These are phyloP conservation scores for Candida coquimbonensis DNA, from an alignment of 805 yeast genomes.

Conservation along the genomic window DNA sequence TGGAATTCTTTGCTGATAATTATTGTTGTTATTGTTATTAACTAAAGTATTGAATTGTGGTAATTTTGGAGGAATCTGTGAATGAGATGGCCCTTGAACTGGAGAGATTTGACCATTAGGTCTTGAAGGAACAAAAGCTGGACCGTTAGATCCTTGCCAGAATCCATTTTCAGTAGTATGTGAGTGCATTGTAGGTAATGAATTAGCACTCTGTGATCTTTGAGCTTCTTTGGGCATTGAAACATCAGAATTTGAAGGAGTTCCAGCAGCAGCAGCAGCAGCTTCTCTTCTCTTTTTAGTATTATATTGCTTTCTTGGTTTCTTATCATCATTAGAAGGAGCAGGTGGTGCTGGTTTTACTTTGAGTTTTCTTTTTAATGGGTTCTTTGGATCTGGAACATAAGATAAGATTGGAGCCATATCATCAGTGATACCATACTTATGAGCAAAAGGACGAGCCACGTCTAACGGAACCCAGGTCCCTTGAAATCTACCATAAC, in stretches of 20 bases:
- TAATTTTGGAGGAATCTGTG: conserved; percentile 10
- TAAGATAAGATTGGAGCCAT: conserved; percentile 49
- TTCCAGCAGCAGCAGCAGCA: conserved; percentile 19
- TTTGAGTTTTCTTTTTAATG: conserved; percentile 35
- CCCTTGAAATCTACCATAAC: conserved; percentile 80
- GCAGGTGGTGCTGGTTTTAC: conserved; percentile 8
- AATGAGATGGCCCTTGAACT: conserved; percentile 8
- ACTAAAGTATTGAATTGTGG: conserved; percentile 4
- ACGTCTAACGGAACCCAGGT: conserved; percentile 75
- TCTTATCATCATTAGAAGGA: conserved; percentile 13
- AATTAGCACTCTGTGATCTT: not conserved
- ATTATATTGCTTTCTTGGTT: conserved; percentile 17
- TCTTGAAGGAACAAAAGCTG: not conserved
- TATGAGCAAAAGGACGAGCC: conserved; percentile 51
- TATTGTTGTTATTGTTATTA: not conserved
- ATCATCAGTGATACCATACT: conserved; percentile 43
- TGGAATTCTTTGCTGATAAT: not conserved
- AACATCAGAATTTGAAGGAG: not conserved
- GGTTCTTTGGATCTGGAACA: conserved; percentile 39
- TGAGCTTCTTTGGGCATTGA: not conserved
- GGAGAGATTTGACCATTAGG: not conserved
- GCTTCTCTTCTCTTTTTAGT: conserved; percentile 21
- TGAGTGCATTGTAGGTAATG: conserved; percentile 1
- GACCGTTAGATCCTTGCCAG: conserved; percentile 8
- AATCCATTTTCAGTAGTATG: conserved; percentile 1